Conservation (phyloP, 176 grass and related monocot species). For the Saccharum spontaneum region DNA sequence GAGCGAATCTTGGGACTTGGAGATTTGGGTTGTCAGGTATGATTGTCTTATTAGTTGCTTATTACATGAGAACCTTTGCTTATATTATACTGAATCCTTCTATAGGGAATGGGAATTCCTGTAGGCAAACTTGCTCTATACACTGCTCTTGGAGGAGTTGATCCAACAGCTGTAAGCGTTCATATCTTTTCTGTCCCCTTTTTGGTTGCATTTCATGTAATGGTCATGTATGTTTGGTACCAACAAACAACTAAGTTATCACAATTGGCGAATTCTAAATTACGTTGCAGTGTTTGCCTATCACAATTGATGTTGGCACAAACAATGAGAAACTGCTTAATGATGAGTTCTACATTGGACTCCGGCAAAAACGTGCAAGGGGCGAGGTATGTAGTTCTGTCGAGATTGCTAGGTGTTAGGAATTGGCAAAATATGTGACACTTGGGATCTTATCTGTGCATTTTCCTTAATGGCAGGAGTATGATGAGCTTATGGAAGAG, state of each 20-base stretch:
- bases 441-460: constrained; percentile 24
- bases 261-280: not conserved
- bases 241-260: constrained; percentile 8
- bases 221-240: not conserved
- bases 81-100: constrained; percentile 47
- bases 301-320: constrained; percentile 98
- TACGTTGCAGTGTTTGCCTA: constrained; percentile 78
- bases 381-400: constrained; percentile 57
- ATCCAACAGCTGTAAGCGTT: constrained; percentile 81
- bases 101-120: constrained; percentile 99
- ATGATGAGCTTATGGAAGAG: constrained; percentile 81
- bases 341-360: constrained; percentile 94
- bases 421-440: not conserved
- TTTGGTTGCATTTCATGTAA: not conserved
- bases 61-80: constrained; percentile 12
- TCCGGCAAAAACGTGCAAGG: constrained; percentile 84
- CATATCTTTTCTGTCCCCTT: not conserved
- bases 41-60: constrained; percentile 33
- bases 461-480: constrained; percentile 63
- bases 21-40: constrained; percentile 99
- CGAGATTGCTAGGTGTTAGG: not conserved
- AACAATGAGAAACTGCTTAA: constrained; percentile 85
- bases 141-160: constrained; percentile 93
- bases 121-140: constrained; percentile 98
- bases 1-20: constrained; percentile 98